Evolutionary conservation across 495 filamentous ascomycete species (phyloP).

Genomic region (Thozetella sp.): DNA sequence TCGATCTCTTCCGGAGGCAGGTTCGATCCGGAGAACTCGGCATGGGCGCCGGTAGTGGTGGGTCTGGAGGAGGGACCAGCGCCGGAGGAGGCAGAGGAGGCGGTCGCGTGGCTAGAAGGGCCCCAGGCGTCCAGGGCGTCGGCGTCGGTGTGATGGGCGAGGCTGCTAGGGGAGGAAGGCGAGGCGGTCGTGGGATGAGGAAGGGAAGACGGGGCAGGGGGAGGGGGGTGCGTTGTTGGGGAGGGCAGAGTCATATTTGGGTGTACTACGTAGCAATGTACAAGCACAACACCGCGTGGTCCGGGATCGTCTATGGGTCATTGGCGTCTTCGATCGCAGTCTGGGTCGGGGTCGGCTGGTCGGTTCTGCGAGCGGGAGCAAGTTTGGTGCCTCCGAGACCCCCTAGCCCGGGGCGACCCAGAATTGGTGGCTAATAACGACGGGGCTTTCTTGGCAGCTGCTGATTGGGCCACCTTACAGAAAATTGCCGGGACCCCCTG

Average conservation of each 20-base stretch:
- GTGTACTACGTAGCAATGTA: no score
- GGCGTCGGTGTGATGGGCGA: neutral
- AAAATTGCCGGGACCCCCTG: neutral
- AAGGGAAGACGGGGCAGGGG: neutral
- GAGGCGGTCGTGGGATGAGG: slow-evolving; percentile 6
- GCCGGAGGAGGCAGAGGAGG: neutral
- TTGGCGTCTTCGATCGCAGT: neutral
- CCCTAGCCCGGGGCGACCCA: neutral
- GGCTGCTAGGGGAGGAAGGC: neutral
- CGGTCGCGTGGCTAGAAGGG: slow-evolving; percentile 12
- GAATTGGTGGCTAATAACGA: neutral
- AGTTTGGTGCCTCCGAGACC: no score
- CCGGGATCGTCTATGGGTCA: neutral
- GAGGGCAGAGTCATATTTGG: slow-evolving; percentile 13
- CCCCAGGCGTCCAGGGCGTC: neutral
- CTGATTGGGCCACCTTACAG: neutral
- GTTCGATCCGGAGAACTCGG: slow-evolving; percentile 6
- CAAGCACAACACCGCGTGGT: slow-evolving; percentile 10
- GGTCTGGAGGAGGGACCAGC: slow-evolving; percentile 1
- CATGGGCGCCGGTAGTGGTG: slow-evolving; percentile 2
- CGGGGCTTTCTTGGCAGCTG: neutral
- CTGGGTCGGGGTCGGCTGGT: no score
- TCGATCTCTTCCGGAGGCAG: slow-evolving; percentile 39
- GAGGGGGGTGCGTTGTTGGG: slow-evolving; percentile 1
- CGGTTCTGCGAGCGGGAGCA: no score